Percentiles rank a stretch among this genome's conserved stretches.
Evolutionary conservation across 441 rosid species (phyloP).

Genomic region (Melianthus villosus): DNA sequence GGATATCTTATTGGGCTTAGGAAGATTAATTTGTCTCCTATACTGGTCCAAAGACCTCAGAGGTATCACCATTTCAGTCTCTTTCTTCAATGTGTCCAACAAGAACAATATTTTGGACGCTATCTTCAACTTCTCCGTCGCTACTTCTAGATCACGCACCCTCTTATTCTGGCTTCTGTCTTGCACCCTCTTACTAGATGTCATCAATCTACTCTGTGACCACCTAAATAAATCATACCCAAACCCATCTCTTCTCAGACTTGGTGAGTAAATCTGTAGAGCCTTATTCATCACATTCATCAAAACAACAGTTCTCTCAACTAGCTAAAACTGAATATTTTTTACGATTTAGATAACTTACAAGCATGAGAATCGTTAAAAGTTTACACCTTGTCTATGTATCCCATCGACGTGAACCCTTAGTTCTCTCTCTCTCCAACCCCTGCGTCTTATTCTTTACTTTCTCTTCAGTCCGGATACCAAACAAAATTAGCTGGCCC

Average conservation of each 20-base stretch:
- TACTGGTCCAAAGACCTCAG: constrained; percentile 37
- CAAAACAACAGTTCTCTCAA: constrained; percentile 1
- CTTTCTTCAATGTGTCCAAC: constrained; percentile 47
- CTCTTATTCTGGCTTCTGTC: constrained; percentile 57
- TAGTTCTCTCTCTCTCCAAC: too few species aligned
- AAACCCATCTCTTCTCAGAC: constrained; percentile 13
- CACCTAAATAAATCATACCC: constrained; percentile 14
- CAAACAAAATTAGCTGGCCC: too few species aligned
- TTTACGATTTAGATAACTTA: too few species aligned
- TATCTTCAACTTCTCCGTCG: constrained; percentile 57
- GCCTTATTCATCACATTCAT: constrained; percentile 1
- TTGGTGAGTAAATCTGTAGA: constrained; percentile 20
- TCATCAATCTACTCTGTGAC: constrained; percentile 43
- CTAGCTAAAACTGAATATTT: too few species aligned
- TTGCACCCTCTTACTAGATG: constrained; percentile 57
- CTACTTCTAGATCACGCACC: constrained; percentile 50
- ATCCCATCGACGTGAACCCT: too few species aligned
- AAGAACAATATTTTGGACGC: constrained; percentile 39
- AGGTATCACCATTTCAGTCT: constrained; percentile 49
- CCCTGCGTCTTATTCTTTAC: too few species aligned
- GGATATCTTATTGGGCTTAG: constrained; percentile 41
- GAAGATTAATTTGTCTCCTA: constrained; percentile 36
- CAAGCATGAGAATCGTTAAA: too few species aligned
- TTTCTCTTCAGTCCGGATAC: too few species aligned
- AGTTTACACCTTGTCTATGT: too few species aligned